phyloP scores from a whole-genome alignment of 2,329 filamentous ascomycete genomes.

The Xylariaceae sp. region DNA sequence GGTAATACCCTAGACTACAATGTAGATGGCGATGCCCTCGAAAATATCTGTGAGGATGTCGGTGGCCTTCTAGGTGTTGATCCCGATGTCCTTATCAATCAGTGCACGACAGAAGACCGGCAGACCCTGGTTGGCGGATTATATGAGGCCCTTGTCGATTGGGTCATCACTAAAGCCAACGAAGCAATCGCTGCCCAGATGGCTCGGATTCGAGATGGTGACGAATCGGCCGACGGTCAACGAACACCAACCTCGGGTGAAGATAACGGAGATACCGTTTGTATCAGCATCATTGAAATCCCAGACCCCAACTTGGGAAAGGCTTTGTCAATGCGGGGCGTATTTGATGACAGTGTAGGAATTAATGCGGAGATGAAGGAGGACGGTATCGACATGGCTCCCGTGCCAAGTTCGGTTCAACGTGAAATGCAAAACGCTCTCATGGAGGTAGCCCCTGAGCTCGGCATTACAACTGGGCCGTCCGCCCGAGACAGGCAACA shows the following conservation, averaged over 20 bases:
- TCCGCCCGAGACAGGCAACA: constrained; percentile 68
- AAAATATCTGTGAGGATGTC: constrained; percentile 85
- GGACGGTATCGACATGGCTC: constrained; percentile 73
- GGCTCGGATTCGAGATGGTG: constrained; percentile 56
- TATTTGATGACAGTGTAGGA: constrained; percentile 87
- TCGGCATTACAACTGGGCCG: constrained; percentile 66
- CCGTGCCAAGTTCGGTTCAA: constrained; percentile 73
- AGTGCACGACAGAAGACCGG: constrained; percentile 80
- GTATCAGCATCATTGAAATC: constrained; percentile 81
- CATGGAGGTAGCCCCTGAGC: constrained; percentile 66
- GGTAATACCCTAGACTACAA: constrained; percentile 84
- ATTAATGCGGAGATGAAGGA: constrained; percentile 98
- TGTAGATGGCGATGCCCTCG: constrained; percentile 76
- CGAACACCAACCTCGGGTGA: constrained; percentile 63
- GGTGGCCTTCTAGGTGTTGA: constrained; percentile 80
- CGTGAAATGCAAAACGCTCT: constrained; percentile 84
- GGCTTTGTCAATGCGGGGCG: constrained; percentile 78
- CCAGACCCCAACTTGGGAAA: constrained; percentile 76
- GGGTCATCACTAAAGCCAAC: constrained; percentile 87
- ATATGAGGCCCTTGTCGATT: constrained; percentile 92
- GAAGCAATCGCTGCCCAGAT: constrained; percentile 74
- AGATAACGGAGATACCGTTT: constrained; percentile 76
- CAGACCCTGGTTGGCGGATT: constrained; percentile 76
- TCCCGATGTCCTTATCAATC: constrained; percentile 69
- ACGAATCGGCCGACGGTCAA: constrained; percentile 61